Evolutionary conservation across 2,329 filamentous ascomycete species (phyloP), one percentile per base, ranked within the genome.

Genomic region (Lithohypha guttulata): DNA sequence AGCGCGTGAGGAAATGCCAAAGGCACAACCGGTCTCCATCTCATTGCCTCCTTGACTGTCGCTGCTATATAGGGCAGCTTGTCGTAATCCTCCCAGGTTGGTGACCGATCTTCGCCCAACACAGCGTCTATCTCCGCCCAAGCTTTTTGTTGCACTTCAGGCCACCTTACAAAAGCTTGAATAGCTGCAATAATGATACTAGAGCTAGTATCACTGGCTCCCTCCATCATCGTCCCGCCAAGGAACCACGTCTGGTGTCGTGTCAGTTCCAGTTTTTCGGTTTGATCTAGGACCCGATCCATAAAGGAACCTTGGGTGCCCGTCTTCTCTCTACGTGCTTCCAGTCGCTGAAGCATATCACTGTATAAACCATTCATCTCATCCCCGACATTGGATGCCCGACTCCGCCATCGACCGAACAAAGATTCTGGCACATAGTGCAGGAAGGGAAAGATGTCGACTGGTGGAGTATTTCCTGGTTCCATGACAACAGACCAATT

Each of bases 1-100:
- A 64, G 65, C 45, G 68, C 65, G 43, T 69, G 67, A 3, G 68
- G 66, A 19, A 70, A 66, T 26, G 66, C 67, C 65, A 49, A n/a
- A 18, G 60, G 63, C 2, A 70, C 67, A 34, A 66, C 68, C 39
- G 65, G 65, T 13, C 64, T 59, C 65, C 65, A 68, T 40, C 65
- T 57, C 28, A 67, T 55, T 6, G 54, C 57, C 55, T 67, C 64
- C 53, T 66, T 63, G 34, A 58, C 58, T 1, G 60, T 48, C 17
- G 62, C 62, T 15, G 59, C 52, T n/a, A 64, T 51, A 34, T 61
- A 58, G 2, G 60, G 61, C 2, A 66, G 53, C 18, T 44, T 48
- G 6, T 51, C 40, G 40, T 60, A 55, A 46, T 66, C 62, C 3
- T 59, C 55, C 4, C 68, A 54, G 10, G 59, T 62, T 2, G 65